A percentile compares a stretch with the other conserved stretches of the same genome.
Evolutionary conservation across 805 yeast species (phyloP).

Genomic region (Teunomyces barrocoloradensis): DNA sequence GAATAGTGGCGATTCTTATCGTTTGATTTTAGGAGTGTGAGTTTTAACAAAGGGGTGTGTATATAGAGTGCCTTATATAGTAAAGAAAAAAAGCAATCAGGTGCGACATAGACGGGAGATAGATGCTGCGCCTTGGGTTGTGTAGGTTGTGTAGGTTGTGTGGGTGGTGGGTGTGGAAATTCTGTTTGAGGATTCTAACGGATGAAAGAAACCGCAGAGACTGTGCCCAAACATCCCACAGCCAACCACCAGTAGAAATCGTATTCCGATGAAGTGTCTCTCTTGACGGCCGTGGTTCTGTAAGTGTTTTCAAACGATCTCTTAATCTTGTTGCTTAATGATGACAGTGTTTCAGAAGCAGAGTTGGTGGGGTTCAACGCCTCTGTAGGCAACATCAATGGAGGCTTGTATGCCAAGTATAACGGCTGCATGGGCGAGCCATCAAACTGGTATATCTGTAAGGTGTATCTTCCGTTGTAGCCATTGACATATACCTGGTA

Average conservation of each 20-base stretch:
- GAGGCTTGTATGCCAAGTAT: slow-evolving; percentile 89
- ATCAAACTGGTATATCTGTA: slow-evolving; percentile 72
- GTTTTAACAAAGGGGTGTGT: background rate
- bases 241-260: slow-evolving; percentile 59
- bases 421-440: slow-evolving; percentile 84
- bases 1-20: slow-evolving; percentile 1
- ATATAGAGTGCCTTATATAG: background rate
- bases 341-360: slow-evolving; percentile 33
- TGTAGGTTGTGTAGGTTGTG: no score
- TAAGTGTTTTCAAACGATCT: slow-evolving; percentile 78
- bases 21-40: background rate
- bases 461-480: slow-evolving; percentile 80
- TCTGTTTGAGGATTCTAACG: background rate
- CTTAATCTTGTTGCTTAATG: slow-evolving; percentile 47
- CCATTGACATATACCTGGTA: slow-evolving; percentile 63
- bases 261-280: slow-evolving; percentile 28
- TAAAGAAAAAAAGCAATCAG: background rate
- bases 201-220: slow-evolving; percentile 33
- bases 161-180: no score
- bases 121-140: no score
- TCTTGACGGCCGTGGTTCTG: slow-evolving; percentile 69
- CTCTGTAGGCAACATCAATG: slow-evolving; percentile 91
- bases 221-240: slow-evolving; percentile 42
- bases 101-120: no score
- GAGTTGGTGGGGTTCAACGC: slow-evolving; percentile 82